These are phyloP conservation scores for Hypomontagnella monticulosa DNA, from an alignment of 495 filamentous ascomycete genomes.

Conservation along the genomic window DNA sequence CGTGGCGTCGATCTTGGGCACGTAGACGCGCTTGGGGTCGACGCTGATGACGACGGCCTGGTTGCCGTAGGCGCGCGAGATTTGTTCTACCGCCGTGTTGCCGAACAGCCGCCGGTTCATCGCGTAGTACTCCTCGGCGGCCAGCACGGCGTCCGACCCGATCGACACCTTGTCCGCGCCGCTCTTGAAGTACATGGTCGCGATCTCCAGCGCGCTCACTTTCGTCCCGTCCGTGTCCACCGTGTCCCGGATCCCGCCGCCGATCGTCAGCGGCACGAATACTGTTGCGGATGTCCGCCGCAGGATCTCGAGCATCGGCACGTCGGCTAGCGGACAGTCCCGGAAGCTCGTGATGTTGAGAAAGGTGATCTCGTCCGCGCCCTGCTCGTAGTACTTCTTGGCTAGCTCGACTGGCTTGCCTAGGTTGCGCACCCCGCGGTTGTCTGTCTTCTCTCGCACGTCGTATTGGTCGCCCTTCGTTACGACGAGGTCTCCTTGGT, in stretches of 20 bases:
- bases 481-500: slow-evolving; percentile 92
- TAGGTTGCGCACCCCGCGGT: slow-evolving; percentile 85
- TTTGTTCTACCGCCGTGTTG: slow-evolving; percentile 91
- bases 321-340: slow-evolving; percentile 88
- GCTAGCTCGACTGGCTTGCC: slow-evolving; percentile 98
- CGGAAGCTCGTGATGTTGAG: slow-evolving; percentile 98
- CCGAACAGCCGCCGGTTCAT: slow-evolving; percentile 73
- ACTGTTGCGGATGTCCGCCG: slow-evolving; percentile 87
- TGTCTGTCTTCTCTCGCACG: slow-evolving; percentile 89
- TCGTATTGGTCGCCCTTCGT: slow-evolving; percentile 99
- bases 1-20: slow-evolving; percentile 75
- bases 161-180: slow-evolving; percentile 99
- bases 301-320: slow-evolving; percentile 95
- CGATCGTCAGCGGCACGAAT: slow-evolving; percentile 97
- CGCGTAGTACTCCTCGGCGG: slow-evolving; percentile 87
- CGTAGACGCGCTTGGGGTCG: slow-evolving; percentile 91
- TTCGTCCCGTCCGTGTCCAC: slow-evolving; percentile 88
- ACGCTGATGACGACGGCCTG: slow-evolving; percentile 97
- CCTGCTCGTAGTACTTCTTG: slow-evolving; percentile 92
- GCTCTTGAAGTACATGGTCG: slow-evolving; percentile 96
- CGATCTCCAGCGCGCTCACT: slow-evolving; percentile 87
- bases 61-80: slow-evolving; percentile 91
- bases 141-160: slow-evolving; percentile 91
- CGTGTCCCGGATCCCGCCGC: slow-evolving; percentile 92
- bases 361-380: slow-evolving; percentile 96